Evolutionary conservation across 805 yeast species (phyloP).

Genomic region (Lipomyces mesembrius): DNA sequence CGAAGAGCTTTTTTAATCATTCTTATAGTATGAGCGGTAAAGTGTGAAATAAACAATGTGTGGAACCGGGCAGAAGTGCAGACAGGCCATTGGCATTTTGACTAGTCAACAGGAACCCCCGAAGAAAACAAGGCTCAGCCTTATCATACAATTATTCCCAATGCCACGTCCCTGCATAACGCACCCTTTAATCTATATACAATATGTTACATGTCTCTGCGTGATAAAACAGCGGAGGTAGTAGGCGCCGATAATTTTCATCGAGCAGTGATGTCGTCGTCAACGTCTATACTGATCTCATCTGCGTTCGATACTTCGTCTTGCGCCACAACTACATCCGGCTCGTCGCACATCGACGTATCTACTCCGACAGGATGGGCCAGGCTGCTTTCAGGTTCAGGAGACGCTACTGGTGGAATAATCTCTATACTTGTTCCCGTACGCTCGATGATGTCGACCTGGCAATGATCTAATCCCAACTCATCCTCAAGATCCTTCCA

Average conservation of each 20-base stretch:
- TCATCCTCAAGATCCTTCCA: conserved; percentile 29
- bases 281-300: conserved; percentile 5
- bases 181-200: not conserved
- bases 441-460: conserved; percentile 19
- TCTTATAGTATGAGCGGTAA: not conserved
- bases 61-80: not conserved
- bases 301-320: not conserved
- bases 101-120: not conserved
- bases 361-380: not conserved
- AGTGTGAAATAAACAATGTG: not conserved
- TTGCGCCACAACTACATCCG: not conserved
- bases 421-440: not conserved
- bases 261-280: not conserved
- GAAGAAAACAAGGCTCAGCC: not conserved
- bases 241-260: not conserved
- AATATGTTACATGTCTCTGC: not conserved
- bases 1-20: not conserved
- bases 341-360: not conserved
- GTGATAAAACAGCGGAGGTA: not conserved
- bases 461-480: conserved; percentile 22
- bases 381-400: not conserved
- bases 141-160: not conserved
- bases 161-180: not conserved
- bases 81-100: not conserved
- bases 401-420: not conserved